Evolutionary conservation across 2,329 filamentous ascomycete genomes (phyloP), one percentile per base, ranked within the genome.

Genomic region (Fusarium metavorans): DNA sequence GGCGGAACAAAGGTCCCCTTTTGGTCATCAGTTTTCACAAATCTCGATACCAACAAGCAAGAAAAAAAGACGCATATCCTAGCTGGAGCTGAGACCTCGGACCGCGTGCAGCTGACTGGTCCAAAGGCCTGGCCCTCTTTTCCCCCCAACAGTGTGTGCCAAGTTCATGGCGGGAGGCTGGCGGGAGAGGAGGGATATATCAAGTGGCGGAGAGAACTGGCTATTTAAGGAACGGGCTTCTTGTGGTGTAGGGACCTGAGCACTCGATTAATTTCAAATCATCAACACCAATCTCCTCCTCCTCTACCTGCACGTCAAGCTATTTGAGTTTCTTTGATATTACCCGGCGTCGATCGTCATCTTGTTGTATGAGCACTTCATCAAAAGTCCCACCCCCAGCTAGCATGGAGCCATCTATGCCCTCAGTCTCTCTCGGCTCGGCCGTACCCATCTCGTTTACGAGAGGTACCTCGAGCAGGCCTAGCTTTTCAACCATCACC

Each of bases 401-500:
- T 64, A 67, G 59, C 39, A 77, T 77, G 75, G 59, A 68, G 35
- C 66, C 58, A 32, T 37, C 54, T 23, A 59, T 67, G 39, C 58
- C 37, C 54, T 37, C 52, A 25, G 7, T 57, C 20, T 48, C 57
- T 27, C 34, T 27, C 43, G 68, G 63, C 45, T 59, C 66, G 54
- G 48, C 54, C 14, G 73, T 72, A 50, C 76, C 72, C 32, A 54
- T 74, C 65, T 76, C 76, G 20, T 77, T 77, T 45, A 78, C 71
- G 58, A 64, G 66, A 50, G 76, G 76, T 34, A 48, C 72, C 11
- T 66, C 58, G n/a, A 73, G 63, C 30, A 41, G 45, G n/a, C 76
- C 76, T 20, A 74, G 60, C 25, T 77, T 77, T 45, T 70, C 77
- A n/a, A 84, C 83, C 13, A 70, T 82, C 58, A 83, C 82, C 30